Evolutionary conservation across 148 eudicot genomes (phyloP).

Genomic region (Suaeda aralocaspica): DNA sequence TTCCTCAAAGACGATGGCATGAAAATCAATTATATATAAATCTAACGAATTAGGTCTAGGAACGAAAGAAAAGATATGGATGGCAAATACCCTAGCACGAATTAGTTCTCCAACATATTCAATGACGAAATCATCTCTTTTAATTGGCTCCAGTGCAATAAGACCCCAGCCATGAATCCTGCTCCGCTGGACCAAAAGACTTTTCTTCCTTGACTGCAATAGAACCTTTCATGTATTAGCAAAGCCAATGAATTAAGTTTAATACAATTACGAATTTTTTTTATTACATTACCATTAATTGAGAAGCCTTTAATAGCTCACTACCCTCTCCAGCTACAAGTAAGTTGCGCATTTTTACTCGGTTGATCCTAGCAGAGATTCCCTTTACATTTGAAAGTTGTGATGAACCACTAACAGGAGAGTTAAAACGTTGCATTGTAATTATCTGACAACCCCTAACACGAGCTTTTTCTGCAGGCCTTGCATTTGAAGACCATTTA

Average conservation of each 20-base stretch:
- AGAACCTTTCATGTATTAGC: constrained; percentile 7
- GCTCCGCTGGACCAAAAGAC: constrained; percentile 81
- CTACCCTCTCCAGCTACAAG: constrained; percentile 98
- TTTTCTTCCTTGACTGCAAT: constrained; percentile 85
- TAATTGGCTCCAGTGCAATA: constrained; percentile 91
- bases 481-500: constrained; percentile 74
- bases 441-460: constrained; percentile 51
- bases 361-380: constrained; percentile 85
- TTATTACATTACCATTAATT: constrained; percentile 59
- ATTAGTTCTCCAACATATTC: constrained; percentile 98
- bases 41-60: background rate
- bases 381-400: constrained; percentile 54
- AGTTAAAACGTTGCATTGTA: constrained; percentile 33
- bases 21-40: too few relatives aligned
- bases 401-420: constrained; percentile 38
- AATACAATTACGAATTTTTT: background rate
- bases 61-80: background rate
- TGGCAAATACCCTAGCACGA: constrained; percentile 70
- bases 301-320: constrained; percentile 90
- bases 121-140: constrained; percentile 94
- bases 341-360: constrained; percentile 88
- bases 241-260: background rate
- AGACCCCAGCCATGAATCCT: constrained; percentile 99
- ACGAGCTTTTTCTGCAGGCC: constrained; percentile 75
- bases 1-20: too few relatives aligned